Evolutionary conservation across 1,139 yeast species (phyloP).

Genomic region (Geotrichum histeridarum): DNA sequence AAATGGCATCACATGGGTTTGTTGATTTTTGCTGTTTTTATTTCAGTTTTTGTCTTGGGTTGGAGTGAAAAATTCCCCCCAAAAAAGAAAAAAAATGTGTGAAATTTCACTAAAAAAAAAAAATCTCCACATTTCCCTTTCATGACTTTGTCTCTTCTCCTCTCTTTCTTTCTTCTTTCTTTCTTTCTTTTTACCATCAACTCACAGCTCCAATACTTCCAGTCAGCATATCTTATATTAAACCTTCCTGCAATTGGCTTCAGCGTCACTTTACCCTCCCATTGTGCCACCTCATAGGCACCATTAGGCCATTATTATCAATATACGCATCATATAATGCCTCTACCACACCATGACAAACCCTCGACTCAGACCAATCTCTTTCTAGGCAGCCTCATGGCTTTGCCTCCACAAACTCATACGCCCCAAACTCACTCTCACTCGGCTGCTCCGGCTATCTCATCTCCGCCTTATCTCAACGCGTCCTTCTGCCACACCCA

Average conservation of each 20-base stretch:
- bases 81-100: background rate
- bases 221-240: no score
- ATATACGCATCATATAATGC: background rate
- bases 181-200: background rate
- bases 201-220: no score
- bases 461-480: background rate
- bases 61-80: background rate
- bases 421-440: background rate
- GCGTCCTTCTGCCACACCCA: slow-evolving; percentile 17
- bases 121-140: background rate
- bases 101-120: background rate
- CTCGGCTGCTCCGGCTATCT: background rate
- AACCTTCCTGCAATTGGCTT: no score
- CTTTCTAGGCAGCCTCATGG: background rate
- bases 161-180: background rate
- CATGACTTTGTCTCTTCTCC: background rate
- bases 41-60: background rate
- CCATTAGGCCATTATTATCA: no score
- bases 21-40: background rate
- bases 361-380: background rate
- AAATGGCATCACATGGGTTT: no score
- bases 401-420: background rate
- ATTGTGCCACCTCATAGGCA: no score
- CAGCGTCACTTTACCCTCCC: no score
- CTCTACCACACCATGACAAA: background rate